Evolutionary conservation across 495 filamentous ascomycete species (phyloP).

Genomic region (Thermothielavioides terrestris): DNA sequence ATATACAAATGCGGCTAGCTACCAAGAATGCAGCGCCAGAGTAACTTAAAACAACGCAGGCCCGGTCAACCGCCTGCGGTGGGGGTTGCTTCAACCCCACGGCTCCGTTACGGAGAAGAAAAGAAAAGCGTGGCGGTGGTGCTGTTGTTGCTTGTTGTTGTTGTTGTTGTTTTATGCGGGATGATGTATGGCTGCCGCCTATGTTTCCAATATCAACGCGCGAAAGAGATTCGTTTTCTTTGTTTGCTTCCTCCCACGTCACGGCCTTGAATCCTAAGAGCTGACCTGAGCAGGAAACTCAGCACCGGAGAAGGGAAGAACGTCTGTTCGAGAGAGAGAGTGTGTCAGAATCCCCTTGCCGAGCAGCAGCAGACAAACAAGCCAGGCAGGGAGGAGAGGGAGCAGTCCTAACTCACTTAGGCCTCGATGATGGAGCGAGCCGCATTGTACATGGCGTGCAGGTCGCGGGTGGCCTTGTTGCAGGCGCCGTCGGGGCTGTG

Average conservation of each 20-base stretch:
- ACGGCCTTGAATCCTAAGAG: not conserved
- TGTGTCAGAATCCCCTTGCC: not conserved
- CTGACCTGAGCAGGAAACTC: not conserved
- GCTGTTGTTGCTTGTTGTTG: too few relatives aligned
- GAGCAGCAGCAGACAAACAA: not conserved
- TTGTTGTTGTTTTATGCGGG: conserved; percentile 1
- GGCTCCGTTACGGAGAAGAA: not conserved
- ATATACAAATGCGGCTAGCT: conserved; percentile 5
- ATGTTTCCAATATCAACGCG: conserved; percentile 7
- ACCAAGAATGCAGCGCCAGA: not conserved
- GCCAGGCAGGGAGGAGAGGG: not conserved
- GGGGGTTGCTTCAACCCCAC: not conserved
- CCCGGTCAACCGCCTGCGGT: not conserved
- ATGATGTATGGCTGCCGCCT: conserved; percentile 1
- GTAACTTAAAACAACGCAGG: not conserved
- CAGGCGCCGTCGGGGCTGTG: conserved; percentile 23
- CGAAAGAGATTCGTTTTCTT: not conserved
- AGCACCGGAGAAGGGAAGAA: not conserved
- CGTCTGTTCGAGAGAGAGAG: too few relatives aligned
- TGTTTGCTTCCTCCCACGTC: not conserved
- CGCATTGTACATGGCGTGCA: conserved; percentile 26
- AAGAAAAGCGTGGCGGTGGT: not conserved
- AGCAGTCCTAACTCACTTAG: conserved; percentile 14
- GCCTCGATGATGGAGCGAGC: conserved; percentile 26
- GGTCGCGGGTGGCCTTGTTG: conserved; percentile 30